These are phyloP conservation scores for Rhodotorula sp. DNA, from an alignment of 1,284 basidiomycete species.

Conservation along the genomic window DNA sequence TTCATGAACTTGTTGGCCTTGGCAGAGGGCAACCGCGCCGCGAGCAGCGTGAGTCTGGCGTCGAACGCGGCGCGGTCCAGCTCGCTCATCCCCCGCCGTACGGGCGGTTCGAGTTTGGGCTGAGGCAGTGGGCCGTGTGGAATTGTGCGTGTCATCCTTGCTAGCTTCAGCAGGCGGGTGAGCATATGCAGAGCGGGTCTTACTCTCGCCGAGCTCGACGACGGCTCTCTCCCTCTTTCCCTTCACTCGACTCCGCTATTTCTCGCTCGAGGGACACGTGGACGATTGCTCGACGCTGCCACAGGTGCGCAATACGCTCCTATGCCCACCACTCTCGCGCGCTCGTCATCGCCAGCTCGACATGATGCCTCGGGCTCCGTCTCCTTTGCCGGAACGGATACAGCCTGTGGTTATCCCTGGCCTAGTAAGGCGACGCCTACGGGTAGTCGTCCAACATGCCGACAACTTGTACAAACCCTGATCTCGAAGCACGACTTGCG, in stretches of 20 bases:
- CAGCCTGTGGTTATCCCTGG: conserved; percentile 33
- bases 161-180: background rate
- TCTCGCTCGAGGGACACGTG: background rate
- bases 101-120: conserved; percentile 43
- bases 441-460: conserved; percentile 20
- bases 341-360: background rate
- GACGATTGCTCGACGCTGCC: no score
- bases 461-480: conserved; percentile 34
- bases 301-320: background rate
- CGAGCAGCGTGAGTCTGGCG: conserved; percentile 64
- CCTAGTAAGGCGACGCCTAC: conserved; percentile 26
- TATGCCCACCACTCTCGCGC: background rate
- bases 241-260: background rate
- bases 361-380: conserved; percentile 29
- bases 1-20: conserved; percentile 61
- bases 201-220: background rate
- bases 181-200: conserved; percentile 12
- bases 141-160: no score
- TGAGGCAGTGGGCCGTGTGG: background rate
- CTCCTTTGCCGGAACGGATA: conserved; percentile 22
- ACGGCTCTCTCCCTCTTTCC: background rate
- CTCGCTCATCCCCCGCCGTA: conserved; percentile 46
- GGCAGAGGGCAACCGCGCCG: conserved; percentile 60
- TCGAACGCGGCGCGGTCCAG: conserved; percentile 66
- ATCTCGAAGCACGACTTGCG: background rate